Conservation (phyloP, 2,329 filamentous ascomycete species). For the Phaeophleospora eucalypticola region DNA sequence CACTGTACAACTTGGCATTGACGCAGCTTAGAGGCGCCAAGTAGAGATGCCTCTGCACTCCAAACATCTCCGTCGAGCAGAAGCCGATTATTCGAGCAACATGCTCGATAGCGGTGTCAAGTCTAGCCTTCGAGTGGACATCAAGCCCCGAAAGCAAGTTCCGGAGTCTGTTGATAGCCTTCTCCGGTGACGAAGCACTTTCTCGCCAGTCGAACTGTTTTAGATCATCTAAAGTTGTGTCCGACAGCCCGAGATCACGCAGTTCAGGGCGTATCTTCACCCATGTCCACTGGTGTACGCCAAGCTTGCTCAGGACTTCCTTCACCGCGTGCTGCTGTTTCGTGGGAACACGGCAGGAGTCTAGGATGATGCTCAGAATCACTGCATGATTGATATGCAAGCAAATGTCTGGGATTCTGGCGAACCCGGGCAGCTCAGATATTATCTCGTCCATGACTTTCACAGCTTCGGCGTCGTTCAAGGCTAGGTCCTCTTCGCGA, state of each 20-base stretch:
- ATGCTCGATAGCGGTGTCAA: slow-evolving; percentile 54
- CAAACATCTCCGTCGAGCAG: slow-evolving; percentile 55
- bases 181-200: slow-evolving; percentile 59
- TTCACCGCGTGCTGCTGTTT: slow-evolving; percentile 68
- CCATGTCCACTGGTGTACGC: slow-evolving; percentile 76
- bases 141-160: slow-evolving; percentile 51
- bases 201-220: slow-evolving; percentile 86
- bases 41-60: slow-evolving; percentile 72
- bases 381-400: slow-evolving; percentile 88
- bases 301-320: slow-evolving; percentile 80
- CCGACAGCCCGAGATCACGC: slow-evolving; percentile 76
- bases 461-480: slow-evolving; percentile 90
- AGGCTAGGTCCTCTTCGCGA: slow-evolving; percentile 72
- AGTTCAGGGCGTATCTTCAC: slow-evolving; percentile 78
- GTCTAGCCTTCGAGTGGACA: slow-evolving; percentile 14
- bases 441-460: slow-evolving; percentile 93
- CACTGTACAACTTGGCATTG: slow-evolving; percentile 86
- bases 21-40: slow-evolving; percentile 81
- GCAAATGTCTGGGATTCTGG: slow-evolving; percentile 66
- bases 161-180: slow-evolving; percentile 62
- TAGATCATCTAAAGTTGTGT: slow-evolving; percentile 86
- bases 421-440: slow-evolving; percentile 62
- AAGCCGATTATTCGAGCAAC: slow-evolving; percentile 75
- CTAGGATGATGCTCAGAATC: slow-evolving; percentile 81
- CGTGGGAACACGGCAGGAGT: slow-evolving; percentile 74